Percentiles rank a stretch among this genome's conserved stretches.
Conservation (phyloP, 768 basidiomycete genomes). For the Tubosaeta sp. region DNA sequence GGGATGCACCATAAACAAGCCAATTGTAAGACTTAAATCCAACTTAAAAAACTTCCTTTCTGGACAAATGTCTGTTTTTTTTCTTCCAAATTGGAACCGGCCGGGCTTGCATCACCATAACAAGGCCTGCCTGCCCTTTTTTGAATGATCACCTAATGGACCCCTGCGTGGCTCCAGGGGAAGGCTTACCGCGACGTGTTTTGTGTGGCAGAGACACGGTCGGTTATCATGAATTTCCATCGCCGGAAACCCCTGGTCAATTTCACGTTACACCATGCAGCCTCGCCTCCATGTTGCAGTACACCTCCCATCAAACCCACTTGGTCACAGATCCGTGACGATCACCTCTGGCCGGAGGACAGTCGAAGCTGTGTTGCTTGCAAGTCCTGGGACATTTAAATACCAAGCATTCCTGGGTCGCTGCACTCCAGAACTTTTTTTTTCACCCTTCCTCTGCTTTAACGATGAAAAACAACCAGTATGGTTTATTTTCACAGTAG, state of each 20-base stretch:
- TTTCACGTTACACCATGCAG: neutral
- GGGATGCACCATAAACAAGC: neutral
- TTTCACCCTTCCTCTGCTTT: neutral
- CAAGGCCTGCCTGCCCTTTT: neutral
- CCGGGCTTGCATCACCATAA: neutral
- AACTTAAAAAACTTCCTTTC: neutral
- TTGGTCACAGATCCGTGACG: neutral
- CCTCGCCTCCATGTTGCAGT: neutral
- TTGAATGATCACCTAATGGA: neutral
- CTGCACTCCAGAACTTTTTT: neutral
- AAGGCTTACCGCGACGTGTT: neutral
- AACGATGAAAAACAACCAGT: constrained; percentile 13
- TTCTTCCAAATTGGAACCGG: neutral
- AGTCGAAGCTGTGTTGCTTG: constrained; percentile 10
- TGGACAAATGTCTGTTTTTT: neutral
- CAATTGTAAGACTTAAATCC: constrained; percentile 5
- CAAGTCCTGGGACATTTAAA: constrained; percentile 9
- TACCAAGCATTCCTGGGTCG: neutral
- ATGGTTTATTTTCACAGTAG: neutral
- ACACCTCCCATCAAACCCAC: neutral
- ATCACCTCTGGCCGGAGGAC: neutral
- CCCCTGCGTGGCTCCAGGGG: neutral
- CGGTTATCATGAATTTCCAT: neutral
- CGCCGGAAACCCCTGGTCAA: neutral
- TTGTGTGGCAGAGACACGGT: neutral